Evolutionary conservation across 768 basidiomycete genomes (phyloP).

Genomic region (Mycena latifolia): DNA sequence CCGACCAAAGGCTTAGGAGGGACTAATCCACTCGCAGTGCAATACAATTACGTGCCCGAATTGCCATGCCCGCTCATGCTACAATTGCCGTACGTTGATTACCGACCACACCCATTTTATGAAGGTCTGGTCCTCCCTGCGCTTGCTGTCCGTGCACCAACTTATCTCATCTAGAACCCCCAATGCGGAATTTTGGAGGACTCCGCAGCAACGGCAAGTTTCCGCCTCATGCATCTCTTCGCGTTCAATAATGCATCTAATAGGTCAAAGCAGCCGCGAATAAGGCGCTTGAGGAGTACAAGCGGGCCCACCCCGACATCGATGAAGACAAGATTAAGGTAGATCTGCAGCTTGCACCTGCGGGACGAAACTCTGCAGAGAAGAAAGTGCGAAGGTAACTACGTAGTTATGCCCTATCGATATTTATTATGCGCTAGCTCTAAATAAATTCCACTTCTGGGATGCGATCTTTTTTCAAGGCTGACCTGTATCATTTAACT

Average conservation of each 20-base stretch:
- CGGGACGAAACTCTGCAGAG: too few relatives aligned
- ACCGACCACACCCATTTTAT: conserved; percentile 83
- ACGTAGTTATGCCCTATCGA: too few relatives aligned
- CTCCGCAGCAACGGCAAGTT: conserved; percentile 71
- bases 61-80: conserved; percentile 83
- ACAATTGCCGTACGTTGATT: conserved; percentile 83
- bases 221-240: not conserved
- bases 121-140: conserved; percentile 49
- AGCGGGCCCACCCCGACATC: conserved; percentile 71
- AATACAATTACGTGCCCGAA: conserved; percentile 91
- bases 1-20: not conserved
- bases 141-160: not conserved
- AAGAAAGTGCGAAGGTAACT: too few relatives aligned
- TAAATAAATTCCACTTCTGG: too few relatives aligned
- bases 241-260: conserved; percentile 6
- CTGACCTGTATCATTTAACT: too few relatives aligned
- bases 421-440: too few relatives aligned
- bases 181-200: conserved; percentile 24
- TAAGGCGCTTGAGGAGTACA: conserved; percentile 70
- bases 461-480: too few relatives aligned
- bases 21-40: conserved; percentile 57
- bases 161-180: not conserved
- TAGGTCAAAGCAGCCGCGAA: conserved; percentile 80
- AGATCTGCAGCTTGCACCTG: conserved; percentile 66
- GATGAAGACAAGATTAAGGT: conserved; percentile 72